phyloP scores from a whole-genome alignment of 257 asterid species.

The Euphrasia confusa region DNA sequence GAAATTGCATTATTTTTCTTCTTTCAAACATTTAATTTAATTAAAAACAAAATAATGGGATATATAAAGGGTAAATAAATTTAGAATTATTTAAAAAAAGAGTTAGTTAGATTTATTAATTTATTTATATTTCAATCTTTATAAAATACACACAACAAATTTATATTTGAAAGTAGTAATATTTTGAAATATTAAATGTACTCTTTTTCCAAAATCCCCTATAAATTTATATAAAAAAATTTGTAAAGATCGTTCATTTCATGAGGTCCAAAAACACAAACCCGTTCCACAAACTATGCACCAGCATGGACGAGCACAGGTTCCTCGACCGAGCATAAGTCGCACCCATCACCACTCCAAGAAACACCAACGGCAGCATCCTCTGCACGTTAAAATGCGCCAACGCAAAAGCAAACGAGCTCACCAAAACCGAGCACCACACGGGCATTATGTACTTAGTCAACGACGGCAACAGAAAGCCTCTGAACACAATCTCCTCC shows the following conservation, averaged over 20 bases:
- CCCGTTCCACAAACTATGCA: conserved; percentile 95
- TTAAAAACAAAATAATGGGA: too few relatives aligned
- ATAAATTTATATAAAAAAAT: too few relatives aligned
- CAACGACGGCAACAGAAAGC: conserved; percentile 88
- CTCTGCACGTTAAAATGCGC: conserved; percentile 96
- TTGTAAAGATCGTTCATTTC: conserved; percentile 39
- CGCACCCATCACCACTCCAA: conserved; percentile 93
- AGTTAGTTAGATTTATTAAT: too few relatives aligned
- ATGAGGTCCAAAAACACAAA: conserved; percentile 88
- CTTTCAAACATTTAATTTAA: too few relatives aligned
- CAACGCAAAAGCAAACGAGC: conserved; percentile 81
- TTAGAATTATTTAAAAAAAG: too few relatives aligned
- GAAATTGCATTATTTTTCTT: too few relatives aligned
- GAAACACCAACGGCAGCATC: conserved; percentile 79
- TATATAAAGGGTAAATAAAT: too few relatives aligned
- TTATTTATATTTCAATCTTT: too few relatives aligned
- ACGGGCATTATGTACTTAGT: conserved; percentile 97
- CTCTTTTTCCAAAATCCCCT: too few relatives aligned
- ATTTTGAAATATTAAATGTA: too few relatives aligned
- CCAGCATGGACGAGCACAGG: conserved; percentile 71
- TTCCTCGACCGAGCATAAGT: conserved; percentile 84
- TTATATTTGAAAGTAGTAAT: too few relatives aligned
- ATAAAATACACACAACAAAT: too few relatives aligned
- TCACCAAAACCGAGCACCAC: conserved; percentile 78
- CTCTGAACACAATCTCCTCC: conserved; percentile 95